Base-by-base conservation (phyloP, 2,329 filamentous ascomycete species). In the Fusarium hostae region DNA sequence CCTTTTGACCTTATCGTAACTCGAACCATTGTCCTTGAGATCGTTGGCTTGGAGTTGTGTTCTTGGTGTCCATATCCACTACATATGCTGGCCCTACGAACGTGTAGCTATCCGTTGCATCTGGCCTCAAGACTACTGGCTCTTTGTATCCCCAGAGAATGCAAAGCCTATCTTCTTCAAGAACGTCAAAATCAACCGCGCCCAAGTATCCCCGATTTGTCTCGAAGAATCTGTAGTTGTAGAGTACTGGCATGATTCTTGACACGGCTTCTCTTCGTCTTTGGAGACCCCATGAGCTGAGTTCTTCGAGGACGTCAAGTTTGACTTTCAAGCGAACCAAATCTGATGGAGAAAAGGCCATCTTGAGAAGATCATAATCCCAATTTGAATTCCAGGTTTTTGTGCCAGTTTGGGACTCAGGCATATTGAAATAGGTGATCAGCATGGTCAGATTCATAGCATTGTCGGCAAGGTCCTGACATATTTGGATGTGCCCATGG, bases 381-480 rank as follows among this genome's bases (percentile, higher is more conserved):
- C 44, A 51, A 24, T 59, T 30, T 40, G 16, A 30, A 13, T 28
- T n/a, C 51, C 44, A 51, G 18, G 51, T 66, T 44, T 66, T 66
- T 35, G 16, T 7, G 12, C 52, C 39, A n/a, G 45, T 32, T 12
- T 32, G 24, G 8, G 28, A 26, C 32, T 34, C n/a, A 12, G 34
- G 6, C 35, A 45, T 57, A 40, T 66, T 59, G 34, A 59, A 47
- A 59, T 44, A 59, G 11, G 28, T 39, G 16, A 52, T 59, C 28
- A 65, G 20, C 61, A 66, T 22, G 6, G 61, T 34, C 18, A 66
- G 24, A 35, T 66, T 52, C 44, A 66, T 51, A 51, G 44, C 45
- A 26, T 16, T 41, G 8, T 51, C 44, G 54, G 47, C 22, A 30
- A 66, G 34, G 3, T 32, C 52, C 20, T 43, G 52, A 39, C 24